phyloP scores from a whole-genome alignment of 1,284 basidiomycete genomes.

The Pascua sp. region DNA sequence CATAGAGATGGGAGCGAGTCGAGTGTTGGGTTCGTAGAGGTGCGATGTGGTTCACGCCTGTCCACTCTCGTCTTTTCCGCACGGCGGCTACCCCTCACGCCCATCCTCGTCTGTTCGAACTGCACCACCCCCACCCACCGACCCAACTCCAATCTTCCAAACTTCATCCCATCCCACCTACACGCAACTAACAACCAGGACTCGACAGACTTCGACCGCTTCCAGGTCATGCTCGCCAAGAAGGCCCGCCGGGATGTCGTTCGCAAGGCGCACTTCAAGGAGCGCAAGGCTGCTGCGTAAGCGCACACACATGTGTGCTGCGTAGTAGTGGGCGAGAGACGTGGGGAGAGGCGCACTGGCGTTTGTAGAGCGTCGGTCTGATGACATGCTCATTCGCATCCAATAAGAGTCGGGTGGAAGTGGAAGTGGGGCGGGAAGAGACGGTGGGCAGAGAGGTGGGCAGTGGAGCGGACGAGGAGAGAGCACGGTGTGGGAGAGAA shows the following conservation, averaged over 20 bases:
- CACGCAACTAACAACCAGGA: constrained; percentile 31
- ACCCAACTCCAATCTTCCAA: not conserved
- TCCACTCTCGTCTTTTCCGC: not conserved
- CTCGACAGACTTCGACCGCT: constrained; percentile 85
- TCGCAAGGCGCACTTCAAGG: constrained; percentile 51
- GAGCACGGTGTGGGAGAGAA: too few species aligned
- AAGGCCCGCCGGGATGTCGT: constrained; percentile 53
- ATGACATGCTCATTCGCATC: constrained; percentile 23
- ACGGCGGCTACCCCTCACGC: not conserved
- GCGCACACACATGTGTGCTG: constrained; percentile 2
- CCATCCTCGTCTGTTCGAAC: too few species aligned
- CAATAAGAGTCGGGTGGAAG: constrained; percentile 47
- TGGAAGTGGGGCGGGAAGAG: too few species aligned
- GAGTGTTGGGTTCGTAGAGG: not conserved
- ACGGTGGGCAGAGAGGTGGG: too few species aligned
- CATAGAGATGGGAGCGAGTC: not conserved
- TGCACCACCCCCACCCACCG: not conserved
- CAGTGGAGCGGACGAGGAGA: too few species aligned
- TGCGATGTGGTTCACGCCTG: not conserved
- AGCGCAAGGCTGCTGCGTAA: constrained; percentile 51
- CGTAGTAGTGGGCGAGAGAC: not conserved
- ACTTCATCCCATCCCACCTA: too few species aligned
- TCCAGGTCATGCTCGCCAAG: constrained; percentile 60
- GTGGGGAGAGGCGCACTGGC: constrained; percentile 9
- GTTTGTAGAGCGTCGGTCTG: constrained; percentile 19